Conservation (phyloP, 176 grass and related monocot species). For the Pontederia paniculata region DNA sequence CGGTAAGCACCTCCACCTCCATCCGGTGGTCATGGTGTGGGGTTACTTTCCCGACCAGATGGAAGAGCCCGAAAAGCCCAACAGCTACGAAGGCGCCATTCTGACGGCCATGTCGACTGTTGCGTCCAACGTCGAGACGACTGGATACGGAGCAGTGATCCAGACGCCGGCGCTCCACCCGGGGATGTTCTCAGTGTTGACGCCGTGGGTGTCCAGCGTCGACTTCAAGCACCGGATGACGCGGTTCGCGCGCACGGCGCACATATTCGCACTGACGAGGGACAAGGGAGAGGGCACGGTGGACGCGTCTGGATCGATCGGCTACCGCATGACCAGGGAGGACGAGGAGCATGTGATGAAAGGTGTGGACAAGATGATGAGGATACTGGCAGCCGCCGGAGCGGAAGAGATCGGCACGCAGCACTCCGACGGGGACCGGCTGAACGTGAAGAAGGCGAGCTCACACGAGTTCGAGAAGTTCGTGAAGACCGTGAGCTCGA, state of each 20-base stretch:
- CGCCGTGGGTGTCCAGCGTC: conserved; percentile 9
- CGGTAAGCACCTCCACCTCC: conserved; percentile 22
- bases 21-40: conserved; percentile 19
- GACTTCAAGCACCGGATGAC: conserved; percentile 22
- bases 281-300: conserved; percentile 10
- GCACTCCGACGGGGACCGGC: conserved; percentile 3
- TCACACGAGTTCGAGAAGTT: not conserved
- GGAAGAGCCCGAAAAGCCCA: not conserved
- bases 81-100: conserved; percentile 12
- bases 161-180: conserved; percentile 21
- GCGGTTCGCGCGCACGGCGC: conserved; percentile 18
- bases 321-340: conserved; percentile 1
- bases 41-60: conserved; percentile 9
- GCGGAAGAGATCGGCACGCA: conserved; percentile 21
- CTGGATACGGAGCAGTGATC: conserved; percentile 8
- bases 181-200: conserved; percentile 19
- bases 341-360: conserved; percentile 9
- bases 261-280: conserved; percentile 15
- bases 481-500: not conserved
- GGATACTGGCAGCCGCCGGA: conserved; percentile 18
- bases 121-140: not conserved
- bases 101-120: conserved; percentile 7
- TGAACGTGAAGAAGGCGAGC: not conserved
- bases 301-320: not conserved
- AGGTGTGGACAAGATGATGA: conserved; percentile 3